A percentile compares a stretch with the other conserved stretches of the same genome.
These are phyloP conservation scores for Barnettozyma californica DNA, from an alignment of 805 yeast genomes.

Conservation along the genomic window DNA sequence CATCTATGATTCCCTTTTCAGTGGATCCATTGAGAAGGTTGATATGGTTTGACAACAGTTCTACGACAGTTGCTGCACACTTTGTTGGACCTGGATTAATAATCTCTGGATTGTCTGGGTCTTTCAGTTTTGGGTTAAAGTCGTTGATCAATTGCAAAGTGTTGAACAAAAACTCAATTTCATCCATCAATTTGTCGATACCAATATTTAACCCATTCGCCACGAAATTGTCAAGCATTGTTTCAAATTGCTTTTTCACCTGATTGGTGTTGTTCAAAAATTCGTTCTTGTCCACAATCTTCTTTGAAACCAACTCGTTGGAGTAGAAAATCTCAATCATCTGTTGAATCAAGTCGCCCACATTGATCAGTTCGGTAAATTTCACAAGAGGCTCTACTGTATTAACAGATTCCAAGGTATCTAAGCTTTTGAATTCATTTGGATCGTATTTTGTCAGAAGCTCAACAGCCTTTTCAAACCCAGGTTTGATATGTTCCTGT, in stretches of 20 bases:
- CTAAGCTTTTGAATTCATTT: constrained; percentile 29
- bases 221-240: constrained; percentile 76
- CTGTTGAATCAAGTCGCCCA: constrained; percentile 88
- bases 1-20: constrained; percentile 83
- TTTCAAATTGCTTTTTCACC: constrained; percentile 76
- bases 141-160: constrained; percentile 55
- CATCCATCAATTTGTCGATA: constrained; percentile 80
- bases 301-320: constrained; percentile 59
- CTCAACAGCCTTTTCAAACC: constrained; percentile 75
- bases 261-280: constrained; percentile 74
- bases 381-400: constrained; percentile 79
- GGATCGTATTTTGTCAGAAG: constrained; percentile 73
- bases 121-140: constrained; percentile 44
- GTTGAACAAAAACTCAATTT: constrained; percentile 58
- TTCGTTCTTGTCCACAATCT: constrained; percentile 67
- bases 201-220: constrained; percentile 94
- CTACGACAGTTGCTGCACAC: constrained; percentile 61
- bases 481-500: constrained; percentile 71
- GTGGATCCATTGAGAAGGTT: constrained; percentile 73
- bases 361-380: constrained; percentile 85
- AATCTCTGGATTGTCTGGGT: constrained; percentile 10
- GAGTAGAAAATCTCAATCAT: constrained; percentile 88
- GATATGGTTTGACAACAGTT: constrained; percentile 64
- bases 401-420: constrained; percentile 25
- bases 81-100: constrained; percentile 44